Evolutionary conservation across 2,329 filamentous ascomycete genomes (phyloP), one percentile per base, ranked within the genome.

Genomic region (Cephalotrichum gorgonifer): DNA sequence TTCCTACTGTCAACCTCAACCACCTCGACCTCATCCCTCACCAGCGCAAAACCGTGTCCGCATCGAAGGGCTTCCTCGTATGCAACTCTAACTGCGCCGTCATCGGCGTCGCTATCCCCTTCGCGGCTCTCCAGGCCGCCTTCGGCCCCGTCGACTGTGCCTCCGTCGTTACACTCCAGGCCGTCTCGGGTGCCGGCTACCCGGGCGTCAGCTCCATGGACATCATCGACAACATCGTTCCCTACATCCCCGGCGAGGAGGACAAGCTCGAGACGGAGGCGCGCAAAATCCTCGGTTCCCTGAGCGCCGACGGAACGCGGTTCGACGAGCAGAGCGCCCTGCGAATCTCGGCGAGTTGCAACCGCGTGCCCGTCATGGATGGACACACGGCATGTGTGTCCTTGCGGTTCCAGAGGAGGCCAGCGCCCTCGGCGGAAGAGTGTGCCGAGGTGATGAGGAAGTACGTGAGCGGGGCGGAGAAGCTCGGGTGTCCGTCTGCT

Each of bases 11-110:
- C 65, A 97, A 97, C 73, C 81, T 95, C 12, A 69, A 79, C 41
- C 91, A 97, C 68, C 78, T 96, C 59, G 79, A 85, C 61, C 76
- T 96, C 53, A 91, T 97, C 62, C 84, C 86, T n/a, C 83, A 94
- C 67, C 91, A 97, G 71, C 79, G 87, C 54, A 75, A 80, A 61
- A 75, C 85, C 41, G 79, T 86, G 64, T 72, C 73, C 26, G 74
- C 95, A 42, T 73, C 85, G 54, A 89, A 86, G 68, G 93, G 93
- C 23, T 95, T 97, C 72, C 72, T 97, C 33, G 88, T 96, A 52
- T 97, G 91, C 78, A 97, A 97, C 73, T 95, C 88, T 55, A 97
- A 97, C 72, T 98, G 93, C 70, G 91, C 91, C 50, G 91, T 96
- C 61, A 95, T 97, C 59, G 91, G 91, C 44, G 81, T 97, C 51